Evolutionary conservation across 768 basidiomycete genomes (phyloP), one percentile per base, ranked within the genome.

Genomic region (Tremella mesenterica): DNA sequence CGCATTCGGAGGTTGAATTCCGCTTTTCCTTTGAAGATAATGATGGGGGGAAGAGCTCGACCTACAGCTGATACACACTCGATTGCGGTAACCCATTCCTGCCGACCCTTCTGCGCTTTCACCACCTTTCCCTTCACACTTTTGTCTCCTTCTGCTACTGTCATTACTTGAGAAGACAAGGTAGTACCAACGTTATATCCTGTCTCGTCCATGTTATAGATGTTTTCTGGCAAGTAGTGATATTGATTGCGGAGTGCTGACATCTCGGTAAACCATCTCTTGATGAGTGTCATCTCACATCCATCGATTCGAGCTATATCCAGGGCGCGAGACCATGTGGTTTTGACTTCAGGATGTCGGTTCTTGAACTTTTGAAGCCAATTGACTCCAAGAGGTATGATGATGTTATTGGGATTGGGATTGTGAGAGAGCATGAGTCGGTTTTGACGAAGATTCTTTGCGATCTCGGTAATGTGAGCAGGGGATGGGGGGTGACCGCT

Each of bases 141-240:
- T 4, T 25, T 14, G 21, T 26, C 44, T 8, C 23, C 23, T 6
- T 7, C 44, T 9, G 28, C 16, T 20, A 45, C 20, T 23, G 44
- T 45, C 9, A 52, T 21, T 18, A 52, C 50, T 14, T 28, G 36
- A 10, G 36, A 43, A 13, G 36, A 52, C 38, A 43, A 41, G 21
- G 33, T 27, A n/a, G 21, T n/a, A 2, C 38, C 50, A n/a, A 52
- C 29, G 9, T 36, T 27, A 43, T 43, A 52, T 18, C 50, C 50
- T 16, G 50, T 52, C 33, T 52, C 50, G 33, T 52, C 50, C 50
- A 52, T 52, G 33, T 52, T 39, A 18, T 29, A 29, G 16, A 48
- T 48, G 26, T 48, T 26, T 4, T 4, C 4, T 4, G 47, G 25
- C 44, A 23, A 14, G n/a, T n/a, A 38, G 3, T 52, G 41, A 29